Evolutionary conservation across 1,139 yeast genomes (phyloP), one percentile per base, ranked within the genome.

Genomic region (Suhomyces choctaworum): DNA sequence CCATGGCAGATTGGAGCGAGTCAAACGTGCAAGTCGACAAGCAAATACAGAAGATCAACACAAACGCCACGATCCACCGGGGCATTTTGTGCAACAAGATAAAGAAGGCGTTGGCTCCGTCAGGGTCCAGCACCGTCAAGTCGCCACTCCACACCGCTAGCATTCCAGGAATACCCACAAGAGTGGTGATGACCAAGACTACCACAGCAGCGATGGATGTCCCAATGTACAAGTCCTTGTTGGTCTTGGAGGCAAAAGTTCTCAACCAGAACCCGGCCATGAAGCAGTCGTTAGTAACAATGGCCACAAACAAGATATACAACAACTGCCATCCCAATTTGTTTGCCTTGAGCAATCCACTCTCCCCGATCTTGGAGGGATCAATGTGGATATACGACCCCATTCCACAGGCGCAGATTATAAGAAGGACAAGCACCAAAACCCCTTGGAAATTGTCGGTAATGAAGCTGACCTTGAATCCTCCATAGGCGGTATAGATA

Each of bases 221-320:
- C 15, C 95, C 95, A 48, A 86, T 75, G 59, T 76, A 62, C 51
- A 90, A 70, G 53, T 89, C 96, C 50, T 70, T 78, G 59, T 88
- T 78, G 8, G 89, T 66, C 44, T 78, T 77, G 11, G 96, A 82
- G 4, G 97, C 96, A 67, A 90, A 90, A 0, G 97, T 85, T 54
- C 97, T 73, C 46, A 90, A 66, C 97, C 97, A 90, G 58, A 89
- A 89, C 0, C 96, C 96, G 22, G 95, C 78, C 74, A 90, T 68
- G 59, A 90, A 89, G 53, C 90, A 80, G 55, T 88, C 96, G 52
- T 90, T 90, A 26, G 97, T 86, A 34, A 88, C 75, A 54, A 90
- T 83, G 19, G 97, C 97, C 28, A 90, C 82, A 8, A 84, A 76
- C 42, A 90, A 67, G 45, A 90, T 89, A 58, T 88, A 90, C 27